Conservation (phyloP, 148 eudicot genomes). For the Hydrangea macrophylla region DNA sequence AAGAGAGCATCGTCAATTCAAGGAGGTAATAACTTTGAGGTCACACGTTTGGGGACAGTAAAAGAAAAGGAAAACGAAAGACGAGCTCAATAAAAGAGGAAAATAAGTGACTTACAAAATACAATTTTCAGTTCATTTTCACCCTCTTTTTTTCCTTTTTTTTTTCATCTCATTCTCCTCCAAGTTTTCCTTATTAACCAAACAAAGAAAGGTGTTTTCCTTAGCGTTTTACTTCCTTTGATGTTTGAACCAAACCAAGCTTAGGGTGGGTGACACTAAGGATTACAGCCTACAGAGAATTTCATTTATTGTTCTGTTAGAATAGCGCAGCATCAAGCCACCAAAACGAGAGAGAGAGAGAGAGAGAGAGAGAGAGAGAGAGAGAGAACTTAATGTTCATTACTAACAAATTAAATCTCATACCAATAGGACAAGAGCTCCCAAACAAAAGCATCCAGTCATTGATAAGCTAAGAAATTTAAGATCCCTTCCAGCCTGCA, state of each 20-base stretch:
- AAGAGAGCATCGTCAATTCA: not conserved
- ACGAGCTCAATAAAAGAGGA: too few relatives aligned
- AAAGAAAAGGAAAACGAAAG: too few relatives aligned
- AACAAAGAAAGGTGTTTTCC: too few relatives aligned
- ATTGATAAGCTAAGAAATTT: constrained; percentile 69
- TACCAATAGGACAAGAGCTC: constrained; percentile 69
- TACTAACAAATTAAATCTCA: constrained; percentile 1
- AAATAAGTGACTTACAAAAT: too few relatives aligned
- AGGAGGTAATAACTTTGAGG: not conserved
- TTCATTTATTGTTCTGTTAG: not conserved
- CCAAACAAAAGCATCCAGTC: constrained; percentile 60
- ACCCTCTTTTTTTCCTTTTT: too few relatives aligned
- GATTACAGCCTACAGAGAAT: not conserved
- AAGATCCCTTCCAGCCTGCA: constrained; percentile 90
- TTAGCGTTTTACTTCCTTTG: too few relatives aligned
- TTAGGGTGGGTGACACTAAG: not conserved
- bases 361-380: not conserved
- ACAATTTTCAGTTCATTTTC: too few relatives aligned
- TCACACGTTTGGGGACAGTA: too few relatives aligned
- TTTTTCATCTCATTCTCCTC: too few relatives aligned
- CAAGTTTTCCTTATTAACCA: too few relatives aligned
- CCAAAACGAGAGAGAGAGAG: constrained; percentile 4
- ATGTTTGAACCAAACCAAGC: too few relatives aligned
- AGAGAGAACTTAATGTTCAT: too few relatives aligned
- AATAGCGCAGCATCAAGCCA: not conserved